Conservation (phyloP, 306 rosid species). For the Cucumis sativus region DNA sequence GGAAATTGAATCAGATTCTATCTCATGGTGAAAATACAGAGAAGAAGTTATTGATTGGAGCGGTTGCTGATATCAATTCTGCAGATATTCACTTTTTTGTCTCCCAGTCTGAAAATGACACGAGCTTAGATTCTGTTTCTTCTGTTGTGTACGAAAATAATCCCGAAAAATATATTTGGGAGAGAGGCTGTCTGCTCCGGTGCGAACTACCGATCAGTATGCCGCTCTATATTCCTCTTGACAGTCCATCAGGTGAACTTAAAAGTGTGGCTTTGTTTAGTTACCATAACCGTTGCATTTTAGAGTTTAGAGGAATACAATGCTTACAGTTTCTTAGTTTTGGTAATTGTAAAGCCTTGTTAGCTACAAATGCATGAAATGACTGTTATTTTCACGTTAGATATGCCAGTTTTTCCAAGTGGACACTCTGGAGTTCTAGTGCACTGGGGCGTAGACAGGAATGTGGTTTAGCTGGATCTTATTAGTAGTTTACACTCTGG, state of each 20-base stretch:
- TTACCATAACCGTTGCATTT: neutral
- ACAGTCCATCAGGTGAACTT: constrained; percentile 41
- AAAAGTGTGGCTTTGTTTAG: neutral
- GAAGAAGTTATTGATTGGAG: constrained; percentile 42
- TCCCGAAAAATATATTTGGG: constrained; percentile 62
- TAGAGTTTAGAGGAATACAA: neutral
- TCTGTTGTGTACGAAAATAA: constrained; percentile 29
- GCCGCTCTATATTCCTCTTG: constrained; percentile 49
- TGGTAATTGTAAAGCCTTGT: neutral
- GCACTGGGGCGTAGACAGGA: neutral
- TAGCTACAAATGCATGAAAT: neutral
- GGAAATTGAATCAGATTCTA: constrained; percentile 33
- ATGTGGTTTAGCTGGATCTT: neutral
- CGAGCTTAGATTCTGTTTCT: constrained; percentile 20
- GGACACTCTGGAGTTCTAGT: no score
- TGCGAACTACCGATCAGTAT: constrained; percentile 64
- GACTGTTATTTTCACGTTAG: neutral
- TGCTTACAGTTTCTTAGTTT: neutral
- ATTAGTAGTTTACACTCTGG: neutral
- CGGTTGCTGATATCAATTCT: constrained; percentile 26
- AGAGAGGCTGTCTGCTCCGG: constrained; percentile 65
- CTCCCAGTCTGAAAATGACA: constrained; percentile 22
- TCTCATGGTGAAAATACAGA: constrained; percentile 16
- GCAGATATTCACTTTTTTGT: constrained; percentile 34
- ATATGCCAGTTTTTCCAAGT: neutral